Evolutionary conservation across 2,329 filamentous ascomycete species (phyloP).

Genomic region (Blastomyces parvus): DNA sequence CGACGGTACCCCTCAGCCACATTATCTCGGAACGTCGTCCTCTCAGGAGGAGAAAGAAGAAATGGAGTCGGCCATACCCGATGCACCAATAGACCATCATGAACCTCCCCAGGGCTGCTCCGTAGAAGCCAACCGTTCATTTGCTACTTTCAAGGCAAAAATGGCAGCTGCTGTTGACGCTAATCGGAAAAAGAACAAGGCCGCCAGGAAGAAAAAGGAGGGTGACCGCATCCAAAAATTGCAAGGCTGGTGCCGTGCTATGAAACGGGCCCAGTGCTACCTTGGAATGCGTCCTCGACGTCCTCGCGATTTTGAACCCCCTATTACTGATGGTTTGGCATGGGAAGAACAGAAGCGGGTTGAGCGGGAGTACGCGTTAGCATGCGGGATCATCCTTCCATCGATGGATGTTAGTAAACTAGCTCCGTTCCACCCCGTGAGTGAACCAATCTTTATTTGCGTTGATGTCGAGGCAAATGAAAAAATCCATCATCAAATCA

Average conservation of each 20-base stretch:
- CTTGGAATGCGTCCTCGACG: slow-evolving; percentile 53
- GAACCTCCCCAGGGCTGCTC: slow-evolving; percentile 22
- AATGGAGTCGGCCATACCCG: slow-evolving; percentile 29
- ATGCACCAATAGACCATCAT: slow-evolving; percentile 15
- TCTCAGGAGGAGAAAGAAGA: slow-evolving; percentile 36
- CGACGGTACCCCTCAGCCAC: slow-evolving; percentile 53
- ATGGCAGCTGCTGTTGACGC: slow-evolving; percentile 45
- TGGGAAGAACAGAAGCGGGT: slow-evolving; percentile 21
- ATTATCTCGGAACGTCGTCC: slow-evolving; percentile 53
- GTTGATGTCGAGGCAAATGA: slow-evolving; percentile 83
- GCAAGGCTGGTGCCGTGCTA: slow-evolving; percentile 44
- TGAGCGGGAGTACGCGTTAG: slow-evolving; percentile 20
- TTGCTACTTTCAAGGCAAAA: slow-evolving; percentile 44
- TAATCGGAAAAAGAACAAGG: slow-evolving; percentile 42
- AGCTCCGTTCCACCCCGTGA: slow-evolving; percentile 41
- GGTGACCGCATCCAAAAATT: slow-evolving; percentile 43
- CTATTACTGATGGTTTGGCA: slow-evolving; percentile 16
- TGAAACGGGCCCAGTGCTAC: slow-evolving; percentile 59
- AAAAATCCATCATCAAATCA: slow-evolving; percentile 54
- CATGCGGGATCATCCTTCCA: slow-evolving; percentile 20
- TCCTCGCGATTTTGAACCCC: slow-evolving; percentile 13
- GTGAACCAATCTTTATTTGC: slow-evolving; percentile 59
- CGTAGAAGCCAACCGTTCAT: slow-evolving; percentile 24
- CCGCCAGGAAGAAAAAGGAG: slow-evolving; percentile 41
- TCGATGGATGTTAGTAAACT: slow-evolving; percentile 40